Evolutionary conservation across 352 stramenopile species (phyloP).

Genomic region (Phytophthora meadii): DNA sequence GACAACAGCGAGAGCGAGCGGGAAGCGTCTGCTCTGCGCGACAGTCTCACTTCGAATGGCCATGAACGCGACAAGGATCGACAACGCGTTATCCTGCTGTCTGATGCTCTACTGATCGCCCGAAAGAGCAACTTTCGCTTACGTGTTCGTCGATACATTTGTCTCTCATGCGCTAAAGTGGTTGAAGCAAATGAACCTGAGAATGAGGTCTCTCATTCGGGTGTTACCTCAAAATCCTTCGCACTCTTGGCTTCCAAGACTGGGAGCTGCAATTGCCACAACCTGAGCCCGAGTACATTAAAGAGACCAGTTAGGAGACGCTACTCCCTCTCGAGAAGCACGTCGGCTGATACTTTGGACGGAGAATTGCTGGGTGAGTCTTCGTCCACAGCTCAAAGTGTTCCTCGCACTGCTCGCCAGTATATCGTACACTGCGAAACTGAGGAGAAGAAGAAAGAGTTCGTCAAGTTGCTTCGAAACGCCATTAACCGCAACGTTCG

Average conservation of each 20-base stretch:
- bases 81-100: constrained; percentile 64
- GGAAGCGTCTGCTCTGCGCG: constrained; percentile 22
- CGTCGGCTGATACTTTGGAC: constrained; percentile 12
- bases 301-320: constrained; percentile 41
- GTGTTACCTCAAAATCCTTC: constrained; percentile 30
- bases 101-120: constrained; percentile 69
- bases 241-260: constrained; percentile 57
- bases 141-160: constrained; percentile 66
- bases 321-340: constrained; percentile 35
- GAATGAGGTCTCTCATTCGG: not conserved
- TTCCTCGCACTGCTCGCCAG: constrained; percentile 41
- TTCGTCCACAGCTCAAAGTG: constrained; percentile 27
- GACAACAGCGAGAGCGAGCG: constrained; percentile 15
- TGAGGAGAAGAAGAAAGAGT: constrained; percentile 42
- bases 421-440: constrained; percentile 59
- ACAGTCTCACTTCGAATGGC: constrained; percentile 31
- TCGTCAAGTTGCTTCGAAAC: constrained; percentile 38
- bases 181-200: constrained; percentile 29
- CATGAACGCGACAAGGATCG: constrained; percentile 36
- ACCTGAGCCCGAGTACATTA: constrained; percentile 51
- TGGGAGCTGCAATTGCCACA: constrained; percentile 64
- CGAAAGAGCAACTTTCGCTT: constrained; percentile 56
- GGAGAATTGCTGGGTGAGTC: not conserved
- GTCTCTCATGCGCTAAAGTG: constrained; percentile 59
- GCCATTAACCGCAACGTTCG: constrained; percentile 42